Evolutionary conservation across 1,284 basidiomycete species (phyloP).

Genomic region (Malassezia restricta): DNA sequence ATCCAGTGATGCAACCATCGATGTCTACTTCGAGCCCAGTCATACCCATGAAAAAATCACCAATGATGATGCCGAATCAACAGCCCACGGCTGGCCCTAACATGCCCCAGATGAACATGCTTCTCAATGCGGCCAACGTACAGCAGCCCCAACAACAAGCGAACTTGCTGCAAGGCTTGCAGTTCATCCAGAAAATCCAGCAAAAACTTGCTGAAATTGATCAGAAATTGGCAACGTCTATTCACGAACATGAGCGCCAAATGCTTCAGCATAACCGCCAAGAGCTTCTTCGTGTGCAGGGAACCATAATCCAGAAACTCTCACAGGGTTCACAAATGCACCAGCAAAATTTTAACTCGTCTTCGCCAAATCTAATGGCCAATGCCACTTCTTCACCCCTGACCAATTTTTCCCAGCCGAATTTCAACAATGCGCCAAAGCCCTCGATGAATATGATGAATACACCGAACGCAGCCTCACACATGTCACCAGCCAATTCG

Average conservation of each 20-base stretch:
- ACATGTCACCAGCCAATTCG: neutral
- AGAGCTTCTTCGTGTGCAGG: conserved; percentile 24
- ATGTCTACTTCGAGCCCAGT: neutral
- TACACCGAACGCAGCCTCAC: neutral
- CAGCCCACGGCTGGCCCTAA: neutral
- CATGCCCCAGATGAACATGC: neutral
- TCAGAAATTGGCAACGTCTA: conserved; percentile 23
- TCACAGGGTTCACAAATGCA: conserved; percentile 14
- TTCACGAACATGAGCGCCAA: conserved; percentile 24
- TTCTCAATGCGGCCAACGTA: neutral
- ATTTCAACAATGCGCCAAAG: neutral
- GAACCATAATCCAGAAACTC: conserved; percentile 20
- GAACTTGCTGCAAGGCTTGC: conserved; percentile 18
- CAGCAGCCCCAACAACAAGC: conserved; percentile 1
- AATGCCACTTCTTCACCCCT: neutral
- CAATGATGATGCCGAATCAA: conserved; percentile 14
- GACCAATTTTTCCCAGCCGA: neutral
- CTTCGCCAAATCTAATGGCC: neutral
- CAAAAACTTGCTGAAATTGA: conserved; percentile 30
- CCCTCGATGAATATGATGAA: neutral
- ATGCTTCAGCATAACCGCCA: conserved; percentile 21
- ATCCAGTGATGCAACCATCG: neutral
- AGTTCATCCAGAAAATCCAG: conserved; percentile 28
- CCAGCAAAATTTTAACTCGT: conserved; percentile 4
- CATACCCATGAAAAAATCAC: conserved; percentile 10